Conservation (phyloP, 768 basidiomycete species). For the Kwoniella botswanensis region DNA sequence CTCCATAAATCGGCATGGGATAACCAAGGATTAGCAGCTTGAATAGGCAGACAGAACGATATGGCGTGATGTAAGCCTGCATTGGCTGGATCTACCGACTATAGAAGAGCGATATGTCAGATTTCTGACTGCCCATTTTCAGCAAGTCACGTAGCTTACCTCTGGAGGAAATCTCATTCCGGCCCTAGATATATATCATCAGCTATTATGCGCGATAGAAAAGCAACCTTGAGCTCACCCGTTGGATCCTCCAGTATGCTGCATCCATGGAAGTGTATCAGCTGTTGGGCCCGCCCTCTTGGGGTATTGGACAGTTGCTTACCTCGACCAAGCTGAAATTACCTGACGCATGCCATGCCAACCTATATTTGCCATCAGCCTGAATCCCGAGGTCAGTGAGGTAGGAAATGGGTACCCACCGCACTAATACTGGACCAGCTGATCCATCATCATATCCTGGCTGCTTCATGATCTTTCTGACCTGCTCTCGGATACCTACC, state of each 20-base stretch:
- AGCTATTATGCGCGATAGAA: conserved; percentile 12
- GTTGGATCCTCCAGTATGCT: conserved; percentile 56
- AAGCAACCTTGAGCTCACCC: conserved; percentile 31
- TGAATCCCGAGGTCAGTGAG: not conserved
- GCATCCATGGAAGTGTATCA: not conserved
- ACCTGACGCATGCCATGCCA: conserved; percentile 59
- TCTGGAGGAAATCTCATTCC: conserved; percentile 56
- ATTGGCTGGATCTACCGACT: conserved; percentile 54
- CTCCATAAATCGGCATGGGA: conserved; percentile 56
- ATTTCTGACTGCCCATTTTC: not conserved
- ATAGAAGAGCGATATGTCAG: conserved; percentile 11
- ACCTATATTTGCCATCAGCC: conserved; percentile 28
- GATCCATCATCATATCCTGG: conserved; percentile 57
- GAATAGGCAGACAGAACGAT: conserved; percentile 56
- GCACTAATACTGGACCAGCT: conserved; percentile 56
- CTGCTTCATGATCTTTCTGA: conserved; percentile 54
- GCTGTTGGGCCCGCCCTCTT: not conserved
- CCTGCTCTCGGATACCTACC: conserved; percentile 51
- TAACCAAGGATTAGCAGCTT: conserved; percentile 58
- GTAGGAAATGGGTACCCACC: conserved; percentile 28
- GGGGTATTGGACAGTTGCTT: conserved; percentile 8
- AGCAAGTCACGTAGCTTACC: conserved; percentile 26
- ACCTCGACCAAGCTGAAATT: conserved; percentile 55
- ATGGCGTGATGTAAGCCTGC: conserved; percentile 57
- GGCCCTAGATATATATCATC: conserved; percentile 34